These are phyloP conservation scores for Astrephomene gubernaculifera DNA, from an alignment of 139 green algal genomes.

Conservation along the genomic window DNA sequence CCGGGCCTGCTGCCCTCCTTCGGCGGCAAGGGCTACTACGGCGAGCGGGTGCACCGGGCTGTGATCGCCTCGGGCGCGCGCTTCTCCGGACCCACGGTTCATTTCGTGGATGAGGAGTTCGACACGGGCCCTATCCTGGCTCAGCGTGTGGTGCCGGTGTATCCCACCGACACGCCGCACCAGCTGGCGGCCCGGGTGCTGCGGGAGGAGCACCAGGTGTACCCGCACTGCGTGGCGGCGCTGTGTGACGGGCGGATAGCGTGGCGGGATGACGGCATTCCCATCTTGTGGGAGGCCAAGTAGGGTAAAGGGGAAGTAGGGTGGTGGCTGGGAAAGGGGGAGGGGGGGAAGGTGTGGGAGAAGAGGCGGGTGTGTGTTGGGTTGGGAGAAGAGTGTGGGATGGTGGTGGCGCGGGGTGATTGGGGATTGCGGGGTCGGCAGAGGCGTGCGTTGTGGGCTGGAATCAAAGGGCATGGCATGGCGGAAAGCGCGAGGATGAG, in stretches of 20 bases:
- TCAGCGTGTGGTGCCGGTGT: conserved; percentile 90
- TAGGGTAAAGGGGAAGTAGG: conserved; percentile 28
- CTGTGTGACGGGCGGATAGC: conserved; percentile 89
- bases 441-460: too few relatives aligned
- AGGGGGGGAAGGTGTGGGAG: background rate
- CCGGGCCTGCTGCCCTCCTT: conserved; percentile 96
- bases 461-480: too few relatives aligned
- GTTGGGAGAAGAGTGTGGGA: too few relatives aligned
- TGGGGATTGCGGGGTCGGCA: too few relatives aligned
- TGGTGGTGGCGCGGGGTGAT: too few relatives aligned
- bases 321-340: conserved; percentile 72
- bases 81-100: conserved; percentile 93
- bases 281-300: conserved; percentile 75
- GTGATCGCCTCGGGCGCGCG: conserved; percentile 92
- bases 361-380: background rate
- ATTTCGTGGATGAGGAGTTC: conserved; percentile 99
- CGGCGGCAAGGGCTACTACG: conserved; percentile 96
- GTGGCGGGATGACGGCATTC: conserved; percentile 91
- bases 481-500: too few relatives aligned
- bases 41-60: conserved; percentile 89
- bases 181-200: conserved; percentile 90
- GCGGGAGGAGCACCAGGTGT: conserved; percentile 83
- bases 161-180: conserved; percentile 82
- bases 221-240: conserved; percentile 90
- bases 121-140: conserved; percentile 96